Percentiles rank a stretch among this genome's conserved stretches.
Evolutionary conservation across 371 early-diverging fungal genomes (phyloP).

Genomic region (Umbelopsis sp.): DNA sequence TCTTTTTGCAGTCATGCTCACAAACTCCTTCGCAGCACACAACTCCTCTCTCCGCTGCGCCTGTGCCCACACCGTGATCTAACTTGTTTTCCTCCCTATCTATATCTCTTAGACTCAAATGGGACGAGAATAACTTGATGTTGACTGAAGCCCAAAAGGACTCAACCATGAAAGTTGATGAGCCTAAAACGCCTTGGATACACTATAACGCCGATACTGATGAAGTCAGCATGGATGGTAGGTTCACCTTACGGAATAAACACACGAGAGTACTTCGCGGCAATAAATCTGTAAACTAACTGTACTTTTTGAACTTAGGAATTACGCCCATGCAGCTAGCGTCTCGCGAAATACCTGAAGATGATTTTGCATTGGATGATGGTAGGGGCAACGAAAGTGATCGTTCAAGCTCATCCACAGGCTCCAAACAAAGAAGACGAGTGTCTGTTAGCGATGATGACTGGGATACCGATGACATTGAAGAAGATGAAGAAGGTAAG

Average conservation of each 20-base stretch:
- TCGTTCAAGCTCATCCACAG: slow-evolving; percentile 40
- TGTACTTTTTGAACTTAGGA: slow-evolving; percentile 28
- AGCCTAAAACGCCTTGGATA: slow-evolving; percentile 97
- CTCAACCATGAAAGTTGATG: slow-evolving; percentile 94
- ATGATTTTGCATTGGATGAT: slow-evolving; percentile 45
- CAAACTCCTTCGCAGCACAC: neutral
- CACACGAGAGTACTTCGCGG: neutral
- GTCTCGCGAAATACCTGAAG: slow-evolving; percentile 49
- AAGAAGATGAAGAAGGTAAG: slow-evolving; percentile 44
- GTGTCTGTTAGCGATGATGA: slow-evolving; percentile 54
- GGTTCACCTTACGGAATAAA: neutral
- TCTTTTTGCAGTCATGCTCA: no score
- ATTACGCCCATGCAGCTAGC: slow-evolving; percentile 24
- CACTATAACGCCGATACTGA: slow-evolving; percentile 84
- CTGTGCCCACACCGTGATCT: neutral
- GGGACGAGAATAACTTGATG: slow-evolving; percentile 95
- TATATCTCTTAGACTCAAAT: slow-evolving; percentile 60
- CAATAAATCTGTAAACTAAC: neutral
- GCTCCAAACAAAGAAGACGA: slow-evolving; percentile 30
- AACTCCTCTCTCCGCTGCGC: neutral
- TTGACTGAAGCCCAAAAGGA: slow-evolving; percentile 90
- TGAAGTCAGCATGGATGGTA: slow-evolving; percentile 37
- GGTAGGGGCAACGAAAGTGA: slow-evolving; percentile 43
- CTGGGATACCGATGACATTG: slow-evolving; percentile 53
- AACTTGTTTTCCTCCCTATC: slow-evolving; percentile 1